Evolutionary conservation across 106 monocot genomes (phyloP).

Genomic region (Dioscorea alata): DNA sequence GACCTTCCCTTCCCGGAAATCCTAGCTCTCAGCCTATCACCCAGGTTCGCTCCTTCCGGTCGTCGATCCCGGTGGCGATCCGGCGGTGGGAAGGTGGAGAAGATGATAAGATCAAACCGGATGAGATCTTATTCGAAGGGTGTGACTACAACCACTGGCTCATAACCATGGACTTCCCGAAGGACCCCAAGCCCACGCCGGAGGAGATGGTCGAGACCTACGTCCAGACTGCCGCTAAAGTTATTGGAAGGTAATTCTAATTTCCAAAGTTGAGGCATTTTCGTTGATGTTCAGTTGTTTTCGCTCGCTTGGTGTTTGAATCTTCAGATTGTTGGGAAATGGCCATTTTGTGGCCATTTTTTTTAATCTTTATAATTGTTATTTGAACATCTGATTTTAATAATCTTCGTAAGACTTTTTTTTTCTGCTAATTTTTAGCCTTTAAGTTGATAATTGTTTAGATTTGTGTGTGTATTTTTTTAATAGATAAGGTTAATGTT

Average conservation of each 20-base stretch:
- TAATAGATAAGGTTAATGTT: not conserved
- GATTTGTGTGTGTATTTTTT: not conserved
- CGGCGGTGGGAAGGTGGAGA: conserved; percentile 17
- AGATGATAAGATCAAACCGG: conserved; percentile 56
- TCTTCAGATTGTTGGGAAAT: too few species aligned
- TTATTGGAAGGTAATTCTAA: conserved; percentile 72
- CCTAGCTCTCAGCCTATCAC: not conserved
- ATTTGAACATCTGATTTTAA: not conserved
- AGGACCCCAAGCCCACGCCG: conserved; percentile 60
- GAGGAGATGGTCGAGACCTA: conserved; percentile 99
- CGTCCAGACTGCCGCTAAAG: conserved; percentile 78
- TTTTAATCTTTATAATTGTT: not conserved
- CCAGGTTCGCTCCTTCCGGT: conserved; percentile 32
- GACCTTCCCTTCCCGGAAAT: not conserved
- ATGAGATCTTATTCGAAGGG: conserved; percentile 90
- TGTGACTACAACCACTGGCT: conserved; percentile 99
- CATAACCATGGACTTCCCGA: conserved; percentile 91
- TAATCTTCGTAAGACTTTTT: too few species aligned
- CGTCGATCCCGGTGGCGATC: conserved; percentile 22
- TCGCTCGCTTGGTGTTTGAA: too few species aligned
- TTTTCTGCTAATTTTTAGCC: not conserved
- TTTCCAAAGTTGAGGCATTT: too few species aligned
- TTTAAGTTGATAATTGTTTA: not conserved
- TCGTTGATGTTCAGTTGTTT: too few species aligned
- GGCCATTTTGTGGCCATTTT: too few species aligned